Evolutionary conservation across 148 eudicot genomes (phyloP).

Genomic region (Chenopodium suecicum): DNA sequence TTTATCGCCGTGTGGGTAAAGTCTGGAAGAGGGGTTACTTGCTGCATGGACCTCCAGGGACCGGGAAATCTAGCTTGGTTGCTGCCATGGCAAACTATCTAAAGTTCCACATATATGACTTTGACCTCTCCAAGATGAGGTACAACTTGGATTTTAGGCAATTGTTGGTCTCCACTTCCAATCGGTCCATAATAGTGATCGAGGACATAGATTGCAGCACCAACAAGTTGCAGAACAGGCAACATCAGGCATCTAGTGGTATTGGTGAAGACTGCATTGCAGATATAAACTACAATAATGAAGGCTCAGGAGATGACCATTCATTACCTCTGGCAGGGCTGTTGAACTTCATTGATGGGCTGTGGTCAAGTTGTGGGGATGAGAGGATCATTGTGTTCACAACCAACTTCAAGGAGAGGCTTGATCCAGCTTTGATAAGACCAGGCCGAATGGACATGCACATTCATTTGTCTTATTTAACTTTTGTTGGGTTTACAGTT

Average conservation of each 20-base stretch:
- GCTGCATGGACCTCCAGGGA: constrained; percentile 57
- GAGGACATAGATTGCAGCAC: constrained; percentile 56
- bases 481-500: constrained; percentile 26
- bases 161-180: constrained; percentile 31
- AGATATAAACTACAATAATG: too few relatives aligned
- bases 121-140: constrained; percentile 29
- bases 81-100: constrained; percentile 56
- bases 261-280: not conserved
- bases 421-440: constrained; percentile 49
- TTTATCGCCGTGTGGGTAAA: constrained; percentile 41
- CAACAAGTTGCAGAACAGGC: constrained; percentile 19
- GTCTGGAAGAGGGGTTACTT: constrained; percentile 58
- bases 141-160: constrained; percentile 26
- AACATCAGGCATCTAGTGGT: not conserved
- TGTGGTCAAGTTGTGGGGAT: constrained; percentile 46
- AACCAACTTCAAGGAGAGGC: constrained; percentile 32
- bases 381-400: constrained; percentile 39
- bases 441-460: constrained; percentile 64
- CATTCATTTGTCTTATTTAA: constrained; percentile 48
- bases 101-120: constrained; percentile 49
- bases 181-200: constrained; percentile 46
- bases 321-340: constrained; percentile 21
- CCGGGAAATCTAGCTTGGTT: constrained; percentile 54
- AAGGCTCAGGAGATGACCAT: not conserved
- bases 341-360: constrained; percentile 35